These are phyloP conservation scores for Epicoccum sorghinum DNA, from an alignment of 2,329 filamentous ascomycete genomes.

Conservation along the genomic window DNA sequence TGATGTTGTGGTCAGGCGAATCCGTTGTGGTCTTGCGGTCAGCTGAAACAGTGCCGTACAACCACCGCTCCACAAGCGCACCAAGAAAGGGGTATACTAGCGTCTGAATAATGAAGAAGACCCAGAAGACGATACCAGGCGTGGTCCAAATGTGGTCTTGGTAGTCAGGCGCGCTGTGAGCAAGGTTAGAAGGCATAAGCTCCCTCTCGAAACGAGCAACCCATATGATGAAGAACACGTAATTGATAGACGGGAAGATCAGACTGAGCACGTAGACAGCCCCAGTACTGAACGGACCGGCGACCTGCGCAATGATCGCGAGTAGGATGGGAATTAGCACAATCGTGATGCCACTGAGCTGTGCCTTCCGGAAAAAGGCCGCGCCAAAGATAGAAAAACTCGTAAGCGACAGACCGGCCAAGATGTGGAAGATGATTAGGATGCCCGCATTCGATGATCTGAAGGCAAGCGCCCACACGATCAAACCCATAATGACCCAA, in stretches of 20 bases:
- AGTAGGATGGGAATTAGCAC: slow-evolving; percentile 76
- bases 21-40: slow-evolving; percentile 52
- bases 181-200: slow-evolving; percentile 65
- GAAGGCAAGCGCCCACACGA: slow-evolving; percentile 67
- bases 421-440: slow-evolving; percentile 67
- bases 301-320: slow-evolving; percentile 80
- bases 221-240: slow-evolving; percentile 79
- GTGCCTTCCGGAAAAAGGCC: slow-evolving; percentile 83
- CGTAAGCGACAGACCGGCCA: slow-evolving; percentile 76
- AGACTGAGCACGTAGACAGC: slow-evolving; percentile 73
- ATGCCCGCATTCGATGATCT: slow-evolving; percentile 52
- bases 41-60: slow-evolving; percentile 76
- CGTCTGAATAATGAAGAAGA: slow-evolving; percentile 79
- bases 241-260: slow-evolving; percentile 86
- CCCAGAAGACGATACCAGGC: slow-evolving; percentile 76
- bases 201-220: slow-evolving; percentile 77
- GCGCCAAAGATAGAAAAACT: slow-evolving; percentile 83
- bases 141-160: slow-evolving; percentile 61
- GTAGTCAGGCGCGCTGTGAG: slow-evolving; percentile 62
- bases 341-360: slow-evolving; percentile 82
- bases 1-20: slow-evolving; percentile 63
- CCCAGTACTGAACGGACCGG: slow-evolving; percentile 66
- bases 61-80: slow-evolving; percentile 71
- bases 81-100: slow-evolving; percentile 78
- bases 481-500: slow-evolving; percentile 78